Evolutionary conservation across 2,329 filamentous ascomycete genomes (phyloP).

Genomic region (Sphaerulina vaccinii): DNA sequence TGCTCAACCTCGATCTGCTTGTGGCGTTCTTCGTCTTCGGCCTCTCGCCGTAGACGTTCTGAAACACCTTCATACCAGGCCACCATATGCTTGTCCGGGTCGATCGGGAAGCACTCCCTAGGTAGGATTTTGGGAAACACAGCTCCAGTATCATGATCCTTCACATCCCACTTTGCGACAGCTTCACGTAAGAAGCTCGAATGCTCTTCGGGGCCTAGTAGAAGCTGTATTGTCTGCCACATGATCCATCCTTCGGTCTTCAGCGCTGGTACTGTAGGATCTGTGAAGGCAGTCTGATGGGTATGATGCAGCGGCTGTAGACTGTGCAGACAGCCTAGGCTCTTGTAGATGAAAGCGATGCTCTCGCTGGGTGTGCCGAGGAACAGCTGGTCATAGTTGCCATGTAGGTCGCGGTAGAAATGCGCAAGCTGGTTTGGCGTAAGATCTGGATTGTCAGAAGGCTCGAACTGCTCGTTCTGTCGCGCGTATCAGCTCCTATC

Average conservation of each 20-base stretch:
- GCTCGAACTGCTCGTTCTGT: constrained; percentile 45
- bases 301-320: constrained; percentile 61
- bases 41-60: constrained; percentile 65
- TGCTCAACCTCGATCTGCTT: constrained; percentile 31
- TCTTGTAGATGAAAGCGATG: constrained; percentile 89
- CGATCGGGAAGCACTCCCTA: constrained; percentile 66
- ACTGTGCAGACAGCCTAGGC: constrained; percentile 84
- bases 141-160: constrained; percentile 64
- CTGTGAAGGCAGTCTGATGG: constrained; percentile 60
- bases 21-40: constrained; percentile 43
- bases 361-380: constrained; percentile 68
- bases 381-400: constrained; percentile 64
- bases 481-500: constrained; percentile 9
- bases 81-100: constrained; percentile 76
- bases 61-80: constrained; percentile 81
- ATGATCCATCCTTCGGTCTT: constrained; percentile 82
- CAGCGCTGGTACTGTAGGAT: constrained; percentile 77
- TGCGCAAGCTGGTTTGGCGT: constrained; percentile 50
- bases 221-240: constrained; percentile 89
- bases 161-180: constrained; percentile 72
- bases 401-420: constrained; percentile 50
- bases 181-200: constrained; percentile 79
- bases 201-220: constrained; percentile 85
- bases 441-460: constrained; percentile 46
- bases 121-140: constrained; percentile 62